phyloP scores from a whole-genome alignment of 1,284 basidiomycete species.

The Clitocybe nebularis region DNA sequence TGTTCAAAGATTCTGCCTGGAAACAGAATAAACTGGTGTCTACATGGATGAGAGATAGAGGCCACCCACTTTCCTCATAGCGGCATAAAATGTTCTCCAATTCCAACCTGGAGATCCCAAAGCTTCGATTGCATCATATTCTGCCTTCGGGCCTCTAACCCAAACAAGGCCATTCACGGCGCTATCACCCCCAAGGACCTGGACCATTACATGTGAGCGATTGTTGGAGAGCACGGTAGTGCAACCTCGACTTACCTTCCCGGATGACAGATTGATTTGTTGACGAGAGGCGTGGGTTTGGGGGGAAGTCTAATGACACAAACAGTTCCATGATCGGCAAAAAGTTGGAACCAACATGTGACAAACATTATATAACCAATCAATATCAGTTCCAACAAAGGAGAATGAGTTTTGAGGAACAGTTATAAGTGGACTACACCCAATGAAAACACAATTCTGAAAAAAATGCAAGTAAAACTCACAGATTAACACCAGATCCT shows the following conservation, averaged over 20 bases:
- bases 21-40: not conserved
- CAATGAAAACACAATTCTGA: not conserved
- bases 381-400: slow-evolving; percentile 26
- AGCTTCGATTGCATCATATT: slow-evolving; percentile 29
- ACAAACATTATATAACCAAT: slow-evolving; percentile 24
- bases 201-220: not conserved
- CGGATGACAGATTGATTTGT: slow-evolving; percentile 25
- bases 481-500: slow-evolving; percentile 23
- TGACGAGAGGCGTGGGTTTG: slow-evolving; percentile 22
- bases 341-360: no score
- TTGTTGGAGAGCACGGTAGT: not conserved
- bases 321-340: no score
- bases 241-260: slow-evolving; percentile 19
- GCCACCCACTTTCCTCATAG: slow-evolving; percentile 12
- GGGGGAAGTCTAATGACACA: slow-evolving; percentile 20
- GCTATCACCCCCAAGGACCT: slow-evolving; percentile 29
- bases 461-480: not conserved
- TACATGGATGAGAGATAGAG: not conserved
- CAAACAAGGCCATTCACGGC: slow-evolving; percentile 32
- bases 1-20: slow-evolving; percentile 14
- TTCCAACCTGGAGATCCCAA: slow-evolving; percentile 26
- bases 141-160: slow-evolving; percentile 28
- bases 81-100: slow-evolving; percentile 16
- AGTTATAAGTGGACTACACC: slow-evolving; percentile 23
- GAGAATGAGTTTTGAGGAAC: slow-evolving; percentile 25